These are phyloP conservation scores for Glycine soja DNA, from an alignment of 306 rosid genomes.

Conservation along the genomic window DNA sequence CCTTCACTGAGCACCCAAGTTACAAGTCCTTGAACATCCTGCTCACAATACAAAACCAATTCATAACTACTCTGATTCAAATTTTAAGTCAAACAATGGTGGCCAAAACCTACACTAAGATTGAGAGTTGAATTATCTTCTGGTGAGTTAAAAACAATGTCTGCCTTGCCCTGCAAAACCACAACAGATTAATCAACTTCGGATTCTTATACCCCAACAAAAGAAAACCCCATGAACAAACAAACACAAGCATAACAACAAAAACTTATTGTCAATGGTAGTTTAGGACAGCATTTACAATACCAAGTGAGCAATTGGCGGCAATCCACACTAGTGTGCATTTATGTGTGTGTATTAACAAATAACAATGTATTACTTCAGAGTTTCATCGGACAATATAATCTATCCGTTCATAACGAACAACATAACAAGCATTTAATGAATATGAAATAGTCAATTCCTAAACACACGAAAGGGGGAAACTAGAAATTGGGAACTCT, in stretches of 20 bases:
- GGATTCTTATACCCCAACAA: not conserved
- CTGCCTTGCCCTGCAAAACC: constrained; percentile 81
- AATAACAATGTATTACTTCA: constrained; percentile 2
- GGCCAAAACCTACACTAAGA: constrained; percentile 65
- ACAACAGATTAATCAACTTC: constrained; percentile 23
- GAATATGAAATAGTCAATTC: not conserved
- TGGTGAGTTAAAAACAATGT: constrained; percentile 70
- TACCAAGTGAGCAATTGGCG: not conserved
- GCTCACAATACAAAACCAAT: constrained; percentile 40
- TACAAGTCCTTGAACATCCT: constrained; percentile 95
- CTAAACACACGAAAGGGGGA: not conserved
- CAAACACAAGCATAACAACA: constrained; percentile 3
- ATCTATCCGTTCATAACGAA: not conserved
- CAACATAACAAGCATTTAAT: not conserved
- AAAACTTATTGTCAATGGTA: constrained; percentile 3
- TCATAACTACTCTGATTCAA: constrained; percentile 30
- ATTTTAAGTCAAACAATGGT: constrained; percentile 15
- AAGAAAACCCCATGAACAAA: constrained; percentile 29
- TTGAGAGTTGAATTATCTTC: constrained; percentile 76
- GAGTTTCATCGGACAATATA: constrained; percentile 4
- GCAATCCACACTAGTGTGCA: not conserved
- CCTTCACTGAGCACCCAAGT: constrained; percentile 99
- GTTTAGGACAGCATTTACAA: constrained; percentile 1
- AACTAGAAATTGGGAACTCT: not conserved
- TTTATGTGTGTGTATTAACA: not conserved